Conservation (phyloP, 805 yeast species). For the Candida dajiaensis region DNA sequence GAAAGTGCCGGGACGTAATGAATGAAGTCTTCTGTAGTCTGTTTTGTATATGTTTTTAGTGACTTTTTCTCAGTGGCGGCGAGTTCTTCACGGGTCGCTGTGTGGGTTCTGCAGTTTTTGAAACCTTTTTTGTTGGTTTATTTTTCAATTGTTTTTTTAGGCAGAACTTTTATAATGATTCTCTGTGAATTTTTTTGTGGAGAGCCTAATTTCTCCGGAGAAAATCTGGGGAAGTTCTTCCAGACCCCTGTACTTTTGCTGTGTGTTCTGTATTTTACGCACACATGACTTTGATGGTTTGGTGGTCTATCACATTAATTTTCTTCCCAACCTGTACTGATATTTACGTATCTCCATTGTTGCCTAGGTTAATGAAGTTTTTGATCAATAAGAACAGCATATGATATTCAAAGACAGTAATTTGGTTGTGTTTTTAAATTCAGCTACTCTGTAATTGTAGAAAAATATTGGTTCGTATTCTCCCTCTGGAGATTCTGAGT, state of each 20-base stretch:
- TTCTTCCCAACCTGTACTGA: background rate
- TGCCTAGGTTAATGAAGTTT: too few species aligned
- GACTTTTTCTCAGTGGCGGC: background rate
- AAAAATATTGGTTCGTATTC: too few species aligned
- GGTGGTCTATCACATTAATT: too few species aligned
- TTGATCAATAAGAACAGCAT: too few species aligned
- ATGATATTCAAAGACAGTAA: too few species aligned
- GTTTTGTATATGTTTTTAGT: background rate
- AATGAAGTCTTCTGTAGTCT: background rate
- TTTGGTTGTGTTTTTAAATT: too few species aligned
- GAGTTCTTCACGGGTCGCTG: background rate
- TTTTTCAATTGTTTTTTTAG: background rate
- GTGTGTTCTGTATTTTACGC: background rate
- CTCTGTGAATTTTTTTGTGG: background rate
- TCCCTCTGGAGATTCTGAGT: too few species aligned
- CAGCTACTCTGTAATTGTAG: too few species aligned
- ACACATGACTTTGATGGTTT: too few species aligned
- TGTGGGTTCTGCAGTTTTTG: background rate
- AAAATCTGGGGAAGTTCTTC: background rate
- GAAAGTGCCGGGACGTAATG: background rate
- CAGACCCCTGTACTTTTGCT: background rate
- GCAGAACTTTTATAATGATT: background rate
- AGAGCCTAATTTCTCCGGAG: slow-evolving; percentile 3
- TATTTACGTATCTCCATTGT: background rate
- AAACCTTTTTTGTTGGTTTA: background rate